Percentiles rank a stretch among this genome's conserved stretches.
phyloP scores from a whole-genome alignment of 1,139 yeast genomes.

The Schizosaccharomyces versatilis region DNA sequence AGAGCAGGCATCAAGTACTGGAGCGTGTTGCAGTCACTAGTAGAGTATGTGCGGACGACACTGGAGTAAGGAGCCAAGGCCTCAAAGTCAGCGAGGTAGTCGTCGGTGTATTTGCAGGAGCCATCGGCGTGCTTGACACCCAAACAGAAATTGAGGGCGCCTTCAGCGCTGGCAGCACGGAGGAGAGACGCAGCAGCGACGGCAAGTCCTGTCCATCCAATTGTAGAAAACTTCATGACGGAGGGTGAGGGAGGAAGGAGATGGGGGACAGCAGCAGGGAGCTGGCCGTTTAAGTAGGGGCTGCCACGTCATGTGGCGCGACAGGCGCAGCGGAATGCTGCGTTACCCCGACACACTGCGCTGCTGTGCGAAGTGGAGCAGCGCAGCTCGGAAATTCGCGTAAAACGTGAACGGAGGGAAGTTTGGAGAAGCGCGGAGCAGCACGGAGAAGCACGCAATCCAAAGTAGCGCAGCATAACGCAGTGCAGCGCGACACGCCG shows the following conservation, averaged over 20 bases:
- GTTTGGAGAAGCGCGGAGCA: too few relatives aligned
- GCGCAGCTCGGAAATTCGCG: too few relatives aligned
- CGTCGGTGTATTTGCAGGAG: conserved; percentile 46
- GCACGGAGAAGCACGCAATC: too few relatives aligned
- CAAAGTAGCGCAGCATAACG: too few relatives aligned
- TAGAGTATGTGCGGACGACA: conserved; percentile 61
- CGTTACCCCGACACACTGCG: too few relatives aligned
- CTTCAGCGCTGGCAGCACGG: neutral
- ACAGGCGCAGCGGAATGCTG: too few relatives aligned
- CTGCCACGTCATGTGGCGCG: too few relatives aligned
- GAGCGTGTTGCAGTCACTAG: conserved; percentile 70
- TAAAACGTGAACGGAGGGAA: too few relatives aligned
- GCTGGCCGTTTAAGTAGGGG: too few relatives aligned
- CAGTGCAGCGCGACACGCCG: too few relatives aligned
- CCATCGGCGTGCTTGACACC: conserved; percentile 49
- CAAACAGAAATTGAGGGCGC: conserved; percentile 38
- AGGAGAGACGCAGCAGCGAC: neutral
- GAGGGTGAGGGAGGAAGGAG: neutral
- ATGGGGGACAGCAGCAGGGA: too few relatives aligned
- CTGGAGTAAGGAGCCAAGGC: conserved; percentile 33
- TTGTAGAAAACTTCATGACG: neutral
- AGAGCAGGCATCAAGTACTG: conserved; percentile 65
- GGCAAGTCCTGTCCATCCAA: neutral
- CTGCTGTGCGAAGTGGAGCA: too few relatives aligned
- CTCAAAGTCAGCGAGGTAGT: conserved; percentile 42